Evolutionary conservation across 2,329 filamentous ascomycete genomes (phyloP), one percentile per base, ranked within the genome.

Genomic region (Coniochaeta sp.): DNA sequence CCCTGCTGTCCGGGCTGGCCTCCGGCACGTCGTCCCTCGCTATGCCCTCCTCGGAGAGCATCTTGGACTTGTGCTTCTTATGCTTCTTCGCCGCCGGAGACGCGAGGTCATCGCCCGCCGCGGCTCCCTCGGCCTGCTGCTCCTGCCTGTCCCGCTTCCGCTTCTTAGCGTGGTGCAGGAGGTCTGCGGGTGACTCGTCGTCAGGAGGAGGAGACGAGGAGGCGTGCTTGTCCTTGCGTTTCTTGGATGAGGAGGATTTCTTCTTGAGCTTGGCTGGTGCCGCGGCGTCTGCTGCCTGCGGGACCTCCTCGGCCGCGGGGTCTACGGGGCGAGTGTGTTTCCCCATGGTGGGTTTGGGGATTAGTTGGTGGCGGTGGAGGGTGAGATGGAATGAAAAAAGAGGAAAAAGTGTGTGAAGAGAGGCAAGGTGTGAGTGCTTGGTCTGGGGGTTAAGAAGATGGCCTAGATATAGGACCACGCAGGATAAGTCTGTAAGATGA

Each of bases 141-240:
- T 30, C 6, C 30, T 60, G 59, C 40, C 24, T 55, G 34, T 62
- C 58, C 61, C 63, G 62, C 36, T 63, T 62, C 52, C 58, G 62
- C 56, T 61, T 63, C 61, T 66, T 67, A 59, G 62, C n/a, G n/a
- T 63, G 24, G 62, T 55, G 5, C 60, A 57, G 55, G 34, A 36
- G 6, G 6, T 36, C n/a, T n/a, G n/a, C n/a, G n/a, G n/a, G n/a
- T n/a, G n/a, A n/a, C n/a, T n/a, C n/a, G n/a, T n/a, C n/a, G 5
- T 10, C 22, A 7, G 12, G 28, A 28, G 30, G 30, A 19, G 9
- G 28, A 22, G 44, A 58, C 38, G 56, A 32, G 2, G 4, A 36
- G 5, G 22, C 38, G 40, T 65, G 36, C 52, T 60, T 61, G 28
- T 62, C 60, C 44, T 65, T 60, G 44, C 30, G 47, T n/a, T 65